Evolutionary conservation across 495 filamentous ascomycete species (phyloP).

Genomic region (Hyphodiscus hymeniophilus): DNA sequence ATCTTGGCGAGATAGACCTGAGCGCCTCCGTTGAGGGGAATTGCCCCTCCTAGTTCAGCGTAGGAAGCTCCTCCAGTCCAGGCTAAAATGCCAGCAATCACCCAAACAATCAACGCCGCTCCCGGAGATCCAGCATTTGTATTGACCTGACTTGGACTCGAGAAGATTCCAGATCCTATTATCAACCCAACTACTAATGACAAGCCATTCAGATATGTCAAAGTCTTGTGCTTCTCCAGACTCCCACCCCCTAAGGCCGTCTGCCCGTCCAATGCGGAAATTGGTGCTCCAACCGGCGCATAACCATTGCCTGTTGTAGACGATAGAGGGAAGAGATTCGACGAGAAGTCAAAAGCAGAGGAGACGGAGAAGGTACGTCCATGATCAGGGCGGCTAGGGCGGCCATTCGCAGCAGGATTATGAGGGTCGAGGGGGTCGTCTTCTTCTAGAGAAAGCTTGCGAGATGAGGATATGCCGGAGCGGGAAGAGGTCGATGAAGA

Average conservation of each 20-base stretch:
- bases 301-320: conserved; percentile 71
- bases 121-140: conserved; percentile 87
- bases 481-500: conserved; percentile 60
- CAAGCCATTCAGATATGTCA: conserved; percentile 90
- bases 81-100: conserved; percentile 77
- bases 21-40: conserved; percentile 88
- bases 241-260: conserved; percentile 44
- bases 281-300: conserved; percentile 69
- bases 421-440: conserved; percentile 67
- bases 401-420: conserved; percentile 38
- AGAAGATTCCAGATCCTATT: conserved; percentile 97
- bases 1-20: conserved; percentile 94
- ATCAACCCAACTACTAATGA: conserved; percentile 86
- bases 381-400: conserved; percentile 40
- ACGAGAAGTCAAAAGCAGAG: conserved; percentile 88
- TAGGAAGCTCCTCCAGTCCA: conserved; percentile 97
- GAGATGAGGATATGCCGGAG: conserved; percentile 82
- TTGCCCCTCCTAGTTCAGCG: conserved; percentile 91
- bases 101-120: conserved; percentile 83
- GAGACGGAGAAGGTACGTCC: conserved; percentile 76
- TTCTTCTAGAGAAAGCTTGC: conserved; percentile 79
- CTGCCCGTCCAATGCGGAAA: conserved; percentile 38
- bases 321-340: conserved; percentile 88
- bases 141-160: conserved; percentile 89
- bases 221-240: conserved; percentile 87